These are phyloP conservation scores for Starmera caribaea DNA, from an alignment of 805 yeast species.

Conservation along the genomic window DNA sequence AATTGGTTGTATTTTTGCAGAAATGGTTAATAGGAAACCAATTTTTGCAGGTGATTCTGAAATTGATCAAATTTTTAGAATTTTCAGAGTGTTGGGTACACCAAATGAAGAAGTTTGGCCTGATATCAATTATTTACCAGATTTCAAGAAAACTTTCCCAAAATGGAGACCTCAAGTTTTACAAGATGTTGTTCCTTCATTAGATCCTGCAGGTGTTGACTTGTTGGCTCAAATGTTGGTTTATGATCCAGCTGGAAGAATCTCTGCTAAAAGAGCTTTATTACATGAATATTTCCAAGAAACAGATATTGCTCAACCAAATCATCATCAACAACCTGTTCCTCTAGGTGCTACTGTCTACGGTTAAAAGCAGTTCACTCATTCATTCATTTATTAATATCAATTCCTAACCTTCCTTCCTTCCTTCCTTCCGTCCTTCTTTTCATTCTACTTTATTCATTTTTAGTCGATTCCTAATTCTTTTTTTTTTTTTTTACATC, in stretches of 20 bases:
- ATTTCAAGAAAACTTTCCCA: conserved; percentile 88
- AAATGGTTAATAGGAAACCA: conserved; percentile 94
- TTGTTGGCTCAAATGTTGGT: conserved; percentile 68
- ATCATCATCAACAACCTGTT: conserved; percentile 17
- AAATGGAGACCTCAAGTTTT: conserved; percentile 75
- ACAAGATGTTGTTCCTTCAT: conserved; percentile 61
- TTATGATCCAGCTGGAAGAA: conserved; percentile 89
- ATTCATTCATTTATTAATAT: conserved; percentile 1
- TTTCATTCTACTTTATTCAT: neutral
- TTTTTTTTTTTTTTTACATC: neutral
- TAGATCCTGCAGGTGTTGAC: conserved; percentile 80
- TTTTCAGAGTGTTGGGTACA: conserved; percentile 87
- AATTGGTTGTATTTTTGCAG: conserved; percentile 95
- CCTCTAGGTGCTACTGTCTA: conserved; percentile 22
- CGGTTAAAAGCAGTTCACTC: conserved; percentile 5
- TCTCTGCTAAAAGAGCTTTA: conserved; percentile 90
- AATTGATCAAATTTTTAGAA: conserved; percentile 92
- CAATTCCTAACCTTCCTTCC: neutral
- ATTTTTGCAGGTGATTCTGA: conserved; percentile 96
- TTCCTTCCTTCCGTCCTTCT: neutral
- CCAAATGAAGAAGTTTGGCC: conserved; percentile 95
- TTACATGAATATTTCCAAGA: conserved; percentile 79
- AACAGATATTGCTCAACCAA: conserved; percentile 23
- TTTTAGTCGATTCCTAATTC: neutral
- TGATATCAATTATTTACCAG: conserved; percentile 82